A percentile compares a stretch with the other conserved stretches of the same genome.
These are phyloP conservation scores for Desmodesmus armatus DNA, from an alignment of 139 green algal species.

Conservation along the genomic window DNA sequence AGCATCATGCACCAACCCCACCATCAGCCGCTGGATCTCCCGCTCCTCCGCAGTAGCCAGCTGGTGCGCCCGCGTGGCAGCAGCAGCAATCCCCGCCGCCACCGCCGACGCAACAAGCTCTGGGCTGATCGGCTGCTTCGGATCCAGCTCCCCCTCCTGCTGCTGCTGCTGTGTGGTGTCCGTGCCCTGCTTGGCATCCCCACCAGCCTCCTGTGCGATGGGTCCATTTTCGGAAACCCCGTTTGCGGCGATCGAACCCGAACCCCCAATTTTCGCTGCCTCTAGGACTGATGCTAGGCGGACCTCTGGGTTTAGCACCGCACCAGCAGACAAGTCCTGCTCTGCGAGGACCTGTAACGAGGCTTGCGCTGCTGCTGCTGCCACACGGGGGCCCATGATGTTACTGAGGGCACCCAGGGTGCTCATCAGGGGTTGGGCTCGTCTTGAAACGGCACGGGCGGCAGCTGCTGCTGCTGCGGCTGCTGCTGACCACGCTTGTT, in stretches of 20 bases:
- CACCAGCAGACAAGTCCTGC: background rate
- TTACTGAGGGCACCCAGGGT: conserved; percentile 70
- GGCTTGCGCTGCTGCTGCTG: conserved; percentile 81
- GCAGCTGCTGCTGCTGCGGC: background rate
- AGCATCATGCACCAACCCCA: conserved; percentile 60
- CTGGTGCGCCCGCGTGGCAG: conserved; percentile 47
- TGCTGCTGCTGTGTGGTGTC: conserved; percentile 40
- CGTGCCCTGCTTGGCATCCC: conserved; percentile 4
- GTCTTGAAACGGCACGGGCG: conserved; percentile 37
- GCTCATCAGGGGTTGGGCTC: conserved; percentile 41
- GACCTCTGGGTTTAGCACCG: background rate
- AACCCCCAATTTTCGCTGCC: background rate
- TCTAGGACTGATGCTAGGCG: too few relatives aligned
- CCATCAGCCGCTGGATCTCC: conserved; percentile 82
- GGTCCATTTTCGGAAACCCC: background rate
- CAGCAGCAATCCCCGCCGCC: conserved; percentile 50
- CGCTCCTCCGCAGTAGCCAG: conserved; percentile 83
- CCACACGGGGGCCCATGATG: conserved; percentile 86
- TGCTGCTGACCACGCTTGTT: background rate
- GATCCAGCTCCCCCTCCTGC: background rate
- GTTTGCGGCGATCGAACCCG: too few relatives aligned
- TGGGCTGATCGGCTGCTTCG: background rate
- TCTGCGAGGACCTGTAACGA: conserved; percentile 11
- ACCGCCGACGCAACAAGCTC: conserved; percentile 38
- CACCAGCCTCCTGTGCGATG: background rate